A percentile compares a stretch with the other conserved stretches of the same genome.
These are phyloP conservation scores for Albophoma yamanashiensis DNA, from an alignment of 2,329 filamentous ascomycete genomes.

Conservation along the genomic window DNA sequence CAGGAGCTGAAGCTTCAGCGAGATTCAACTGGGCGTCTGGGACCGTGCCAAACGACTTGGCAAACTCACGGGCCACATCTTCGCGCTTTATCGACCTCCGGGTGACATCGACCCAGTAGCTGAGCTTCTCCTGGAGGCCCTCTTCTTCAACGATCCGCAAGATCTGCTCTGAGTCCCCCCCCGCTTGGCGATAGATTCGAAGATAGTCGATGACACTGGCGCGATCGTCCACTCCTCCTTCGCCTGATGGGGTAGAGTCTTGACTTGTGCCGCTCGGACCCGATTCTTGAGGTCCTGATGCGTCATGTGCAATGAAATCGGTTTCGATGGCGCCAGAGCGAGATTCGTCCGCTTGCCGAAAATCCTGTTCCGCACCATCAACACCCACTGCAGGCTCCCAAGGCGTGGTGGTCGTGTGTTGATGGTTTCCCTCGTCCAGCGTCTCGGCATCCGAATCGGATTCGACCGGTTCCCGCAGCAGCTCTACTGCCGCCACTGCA, in stretches of 20 bases:
- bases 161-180: constrained; percentile 48
- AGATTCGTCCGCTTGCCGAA: background rate
- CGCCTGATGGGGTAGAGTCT: background rate
- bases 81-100: constrained; percentile 18
- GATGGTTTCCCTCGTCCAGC: constrained; percentile 14
- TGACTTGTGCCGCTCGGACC: background rate
- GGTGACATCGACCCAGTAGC: constrained; percentile 48
- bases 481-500: constrained; percentile 5
- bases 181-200: constrained; percentile 47
- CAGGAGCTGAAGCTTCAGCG: background rate
- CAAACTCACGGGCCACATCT: background rate
- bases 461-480: constrained; percentile 11
- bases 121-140: constrained; percentile 45
- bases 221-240: constrained; percentile 5
- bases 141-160: constrained; percentile 51
- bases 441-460: constrained; percentile 23
- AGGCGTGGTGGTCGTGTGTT: constrained; percentile 1
- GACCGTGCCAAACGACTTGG: background rate
- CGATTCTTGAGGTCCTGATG: background rate
- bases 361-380: background rate
- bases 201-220: constrained; percentile 25
- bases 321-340: too few species aligned
- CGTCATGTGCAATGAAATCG: background rate
- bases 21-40: background rate
- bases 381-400: background rate